phyloP scores from a whole-genome alignment of 2,329 filamentous ascomycete genomes.

The Knufia petricola region DNA sequence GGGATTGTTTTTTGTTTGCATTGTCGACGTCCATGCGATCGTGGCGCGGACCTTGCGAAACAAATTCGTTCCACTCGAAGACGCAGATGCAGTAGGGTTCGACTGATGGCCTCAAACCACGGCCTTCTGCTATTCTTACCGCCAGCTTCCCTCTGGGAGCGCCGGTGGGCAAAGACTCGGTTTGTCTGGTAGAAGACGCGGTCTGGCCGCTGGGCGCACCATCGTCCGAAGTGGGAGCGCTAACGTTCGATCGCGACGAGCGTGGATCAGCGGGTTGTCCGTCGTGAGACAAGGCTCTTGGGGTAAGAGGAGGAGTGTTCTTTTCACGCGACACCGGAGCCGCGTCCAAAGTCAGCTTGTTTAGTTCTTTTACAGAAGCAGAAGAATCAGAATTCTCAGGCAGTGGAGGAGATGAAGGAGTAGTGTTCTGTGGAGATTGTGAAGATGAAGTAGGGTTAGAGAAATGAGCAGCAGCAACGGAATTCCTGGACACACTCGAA shows the following conservation, averaged over 20 bases:
- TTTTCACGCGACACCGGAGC: slow-evolving; percentile 54
- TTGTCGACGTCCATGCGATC: slow-evolving; percentile 52
- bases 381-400: slow-evolving; percentile 34
- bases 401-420: slow-evolving; percentile 41
- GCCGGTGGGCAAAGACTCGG: slow-evolving; percentile 52
- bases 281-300: slow-evolving; percentile 69
- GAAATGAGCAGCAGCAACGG: slow-evolving; percentile 57
- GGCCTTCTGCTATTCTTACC: slow-evolving; percentile 78
- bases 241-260: slow-evolving; percentile 21
- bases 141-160: slow-evolving; percentile 76
- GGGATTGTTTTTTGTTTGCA: slow-evolving; percentile 48
- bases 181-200: slow-evolving; percentile 18
- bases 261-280: slow-evolving; percentile 28
- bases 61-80: slow-evolving; percentile 93
- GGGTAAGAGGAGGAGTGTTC: slow-evolving; percentile 87
- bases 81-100: slow-evolving; percentile 95
- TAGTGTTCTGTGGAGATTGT: slow-evolving; percentile 39
- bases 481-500: slow-evolving; percentile 54
- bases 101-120: slow-evolving; percentile 68
- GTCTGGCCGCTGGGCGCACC: slow-evolving; percentile 5
- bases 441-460: slow-evolving; percentile 55
- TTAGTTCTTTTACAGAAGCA: slow-evolving; percentile 36
- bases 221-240: slow-evolving; percentile 20
- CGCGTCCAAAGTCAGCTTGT: slow-evolving; percentile 74
- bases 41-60: slow-evolving; percentile 70